These are phyloP conservation scores for Cubamyces lactineus DNA, from an alignment of 768 basidiomycete species.

Conservation along the genomic window DNA sequence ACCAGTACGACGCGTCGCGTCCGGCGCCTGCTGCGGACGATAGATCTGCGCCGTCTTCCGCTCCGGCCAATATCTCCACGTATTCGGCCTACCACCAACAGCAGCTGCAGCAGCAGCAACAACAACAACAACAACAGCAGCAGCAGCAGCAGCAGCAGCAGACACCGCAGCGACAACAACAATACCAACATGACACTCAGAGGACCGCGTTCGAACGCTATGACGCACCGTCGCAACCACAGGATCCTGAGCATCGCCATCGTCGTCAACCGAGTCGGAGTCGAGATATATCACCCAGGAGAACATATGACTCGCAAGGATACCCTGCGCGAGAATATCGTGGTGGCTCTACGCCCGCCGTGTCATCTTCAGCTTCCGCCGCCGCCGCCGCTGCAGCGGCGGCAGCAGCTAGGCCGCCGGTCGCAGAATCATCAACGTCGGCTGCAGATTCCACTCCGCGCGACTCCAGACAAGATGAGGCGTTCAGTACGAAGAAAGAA, in stretches of 20 bases:
- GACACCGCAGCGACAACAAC: constrained; percentile 8
- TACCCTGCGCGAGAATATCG: constrained; percentile 22
- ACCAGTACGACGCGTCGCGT: constrained; percentile 3
- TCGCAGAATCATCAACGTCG: constrained; percentile 22
- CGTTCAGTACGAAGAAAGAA: constrained; percentile 53
- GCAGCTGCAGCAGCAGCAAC: too few species aligned
- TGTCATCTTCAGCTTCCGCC: constrained; percentile 21
- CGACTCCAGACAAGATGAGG: constrained; percentile 35
- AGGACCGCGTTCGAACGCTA: constrained; percentile 5
- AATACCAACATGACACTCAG: constrained; percentile 2
- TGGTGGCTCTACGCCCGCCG: constrained; percentile 20
- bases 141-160: constrained; percentile 24
- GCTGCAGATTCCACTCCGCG: constrained; percentile 20
- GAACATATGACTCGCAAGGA: constrained; percentile 15
- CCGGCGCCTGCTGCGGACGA: constrained; percentile 1
- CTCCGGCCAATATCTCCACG: constrained; percentile 9
- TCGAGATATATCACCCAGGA: constrained; percentile 19
- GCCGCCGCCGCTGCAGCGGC: constrained; percentile 12
- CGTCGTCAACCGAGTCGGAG: constrained; percentile 10
- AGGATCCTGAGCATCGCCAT: constrained; percentile 8
- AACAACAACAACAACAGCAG: too few species aligned
- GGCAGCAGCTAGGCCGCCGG: constrained; percentile 6
- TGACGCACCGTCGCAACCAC: constrained; percentile 12
- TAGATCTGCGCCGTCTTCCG: neutral
- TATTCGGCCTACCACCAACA: constrained; percentile 21